Base-by-base conservation (phyloP, 306 rosid genomes). In the Elaeagnus macrophylla region DNA sequence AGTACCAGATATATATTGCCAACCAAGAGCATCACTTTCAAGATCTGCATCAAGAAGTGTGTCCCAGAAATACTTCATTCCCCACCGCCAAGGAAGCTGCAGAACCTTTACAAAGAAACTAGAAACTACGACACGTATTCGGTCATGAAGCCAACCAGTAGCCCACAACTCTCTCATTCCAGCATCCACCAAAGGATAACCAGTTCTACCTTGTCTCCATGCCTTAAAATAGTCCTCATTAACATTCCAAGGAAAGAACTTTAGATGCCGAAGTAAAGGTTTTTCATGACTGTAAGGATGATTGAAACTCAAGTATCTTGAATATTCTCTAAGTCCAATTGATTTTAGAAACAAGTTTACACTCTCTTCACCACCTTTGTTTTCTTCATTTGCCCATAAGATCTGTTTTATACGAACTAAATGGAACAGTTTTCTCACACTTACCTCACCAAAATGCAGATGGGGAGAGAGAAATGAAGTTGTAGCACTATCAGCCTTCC, bases 151-250 rank as follows among this genome's bases (percentile, higher is more conserved):
- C 97, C 97, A 89, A 38, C 97, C 97, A 14, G 97, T 83, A 42
- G 97, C 97, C 97, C 97, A 89, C 51, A 89, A 67, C 71, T 89
- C 97, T 65, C 97, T 85, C 97, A 89, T 89, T 53, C 97, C 97
- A 43, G 95, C 97, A 83, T 89, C 97, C 62, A 89, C 97, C 67
- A 89, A 77, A 0, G 97, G 97, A 68, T 89, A 89, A 6, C 97
- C 97, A 37, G 95, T 89, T 57, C 97, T 79, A 60, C 97, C 97
- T 77, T 89, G 97, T 52, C 97, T 85, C 97, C 97, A 89, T 56
- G 88, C 88, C 76, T 86, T 89, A 59, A 89, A 89, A 65, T 79
- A 75, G 47, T 69, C 79, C 69, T 81, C 82, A 61, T 83, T 68
- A 61, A 87, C 74, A 7, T 78, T 70, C 97, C 97, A 89, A 20